These are phyloP conservation scores for Malassezia cuniculi DNA, from an alignment of 1,284 basidiomycete species.

Conservation along the genomic window DNA sequence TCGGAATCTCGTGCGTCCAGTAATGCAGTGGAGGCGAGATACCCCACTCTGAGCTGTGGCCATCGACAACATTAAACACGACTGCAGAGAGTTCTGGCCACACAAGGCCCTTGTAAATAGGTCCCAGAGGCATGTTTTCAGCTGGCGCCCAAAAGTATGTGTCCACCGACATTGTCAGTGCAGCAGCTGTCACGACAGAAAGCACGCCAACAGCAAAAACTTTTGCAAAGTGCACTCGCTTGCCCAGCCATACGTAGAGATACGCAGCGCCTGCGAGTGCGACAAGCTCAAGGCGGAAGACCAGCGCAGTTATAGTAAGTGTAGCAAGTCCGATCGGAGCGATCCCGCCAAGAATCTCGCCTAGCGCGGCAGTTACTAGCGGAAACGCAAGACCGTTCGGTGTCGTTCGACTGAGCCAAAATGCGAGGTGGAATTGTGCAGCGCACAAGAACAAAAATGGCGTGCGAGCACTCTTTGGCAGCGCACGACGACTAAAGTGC, in stretches of 20 bases:
- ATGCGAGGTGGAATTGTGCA: slow-evolving; percentile 78
- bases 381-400: slow-evolving; percentile 86
- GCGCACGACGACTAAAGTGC: slow-evolving; percentile 48
- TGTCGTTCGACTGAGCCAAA: slow-evolving; percentile 80
- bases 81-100: slow-evolving; percentile 78
- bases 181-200: not conserved
- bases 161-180: slow-evolving; percentile 53
- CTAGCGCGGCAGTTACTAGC: slow-evolving; percentile 57
- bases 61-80: slow-evolving; percentile 74
- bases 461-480: not conserved
- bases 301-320: slow-evolving; percentile 58
- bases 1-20: slow-evolving; percentile 60
- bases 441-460: slow-evolving; percentile 55
- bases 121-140: slow-evolving; percentile 19
- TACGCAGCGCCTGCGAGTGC: slow-evolving; percentile 31
- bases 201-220: slow-evolving; percentile 13
- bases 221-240: slow-evolving; percentile 10
- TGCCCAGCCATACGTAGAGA: slow-evolving; percentile 16
- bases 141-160: slow-evolving; percentile 65
- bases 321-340: slow-evolving; percentile 42
- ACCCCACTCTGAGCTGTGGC: slow-evolving; percentile 82
- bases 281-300: slow-evolving; percentile 69
- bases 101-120: slow-evolving; percentile 47
- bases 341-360: slow-evolving; percentile 49
- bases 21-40: slow-evolving; percentile 64